A percentile compares a stretch with the other conserved stretches of the same genome.
Conservation (phyloP, 306 rosid genomes). For the Sechiopsis laciniata region DNA sequence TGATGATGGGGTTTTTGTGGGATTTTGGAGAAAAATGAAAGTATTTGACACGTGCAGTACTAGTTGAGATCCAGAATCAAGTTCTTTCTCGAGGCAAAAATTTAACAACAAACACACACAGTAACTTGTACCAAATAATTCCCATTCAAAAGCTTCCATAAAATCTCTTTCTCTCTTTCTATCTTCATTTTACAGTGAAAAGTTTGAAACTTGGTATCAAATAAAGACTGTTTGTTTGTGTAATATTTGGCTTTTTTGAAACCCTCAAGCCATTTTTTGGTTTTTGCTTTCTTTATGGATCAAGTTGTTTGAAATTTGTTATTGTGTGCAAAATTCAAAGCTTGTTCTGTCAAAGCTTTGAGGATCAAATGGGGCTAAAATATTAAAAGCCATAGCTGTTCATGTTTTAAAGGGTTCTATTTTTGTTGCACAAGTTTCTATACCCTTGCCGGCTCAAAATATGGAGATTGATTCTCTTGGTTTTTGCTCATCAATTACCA, state of each 20-base stretch:
- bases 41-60: slow-evolving; percentile 15
- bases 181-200: too few relatives aligned
- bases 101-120: too few relatives aligned
- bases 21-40: slow-evolving; percentile 15
- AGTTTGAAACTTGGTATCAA: too few relatives aligned
- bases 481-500: not conserved
- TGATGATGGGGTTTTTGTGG: not conserved
- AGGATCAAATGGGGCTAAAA: not conserved
- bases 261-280: too few relatives aligned
- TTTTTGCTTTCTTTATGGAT: too few relatives aligned
- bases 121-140: too few relatives aligned
- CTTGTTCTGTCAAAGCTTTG: not conserved
- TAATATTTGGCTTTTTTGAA: too few relatives aligned
- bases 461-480: slow-evolving; percentile 22
- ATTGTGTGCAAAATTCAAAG: not conserved
- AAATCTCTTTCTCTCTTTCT: too few relatives aligned
- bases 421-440: slow-evolving; percentile 22
- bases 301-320: not conserved
- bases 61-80: not conserved
- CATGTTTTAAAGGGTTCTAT: not conserved
- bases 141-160: too few relatives aligned
- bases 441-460: slow-evolving; percentile 20
- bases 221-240: too few relatives aligned
- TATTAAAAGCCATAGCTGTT: not conserved
- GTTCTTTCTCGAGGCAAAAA: slow-evolving; percentile 17